Conservation (phyloP, 805 yeast genomes). For the Metschnikowia continentalis region DNA sequence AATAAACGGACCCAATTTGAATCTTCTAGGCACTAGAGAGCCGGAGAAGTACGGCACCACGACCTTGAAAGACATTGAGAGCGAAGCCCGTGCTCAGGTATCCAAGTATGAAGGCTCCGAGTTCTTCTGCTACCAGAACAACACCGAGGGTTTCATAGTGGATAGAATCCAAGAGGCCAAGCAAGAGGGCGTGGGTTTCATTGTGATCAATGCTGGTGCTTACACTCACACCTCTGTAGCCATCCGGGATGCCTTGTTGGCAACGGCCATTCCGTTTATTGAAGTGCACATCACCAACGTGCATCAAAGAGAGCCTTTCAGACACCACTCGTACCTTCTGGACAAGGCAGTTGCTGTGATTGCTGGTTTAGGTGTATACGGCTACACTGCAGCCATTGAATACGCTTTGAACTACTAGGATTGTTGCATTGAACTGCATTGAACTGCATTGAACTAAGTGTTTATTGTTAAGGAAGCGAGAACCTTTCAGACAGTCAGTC, state of each 20-base stretch:
- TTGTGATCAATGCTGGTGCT: slow-evolving; percentile 50
- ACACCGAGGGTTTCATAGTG: slow-evolving; percentile 44
- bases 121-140: slow-evolving; percentile 37
- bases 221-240: slow-evolving; percentile 51
- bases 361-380: slow-evolving; percentile 40
- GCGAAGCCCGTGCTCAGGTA: slow-evolving; percentile 32
- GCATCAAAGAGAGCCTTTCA: slow-evolving; percentile 48
- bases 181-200: slow-evolving; percentile 39
- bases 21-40: slow-evolving; percentile 40
- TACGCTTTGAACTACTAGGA: slow-evolving; percentile 35
- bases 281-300: slow-evolving; percentile 51
- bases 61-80: slow-evolving; percentile 40
- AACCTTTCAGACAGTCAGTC: neutral
- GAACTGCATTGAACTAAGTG: too few relatives aligned
- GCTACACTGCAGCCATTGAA: slow-evolving; percentile 39
- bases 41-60: slow-evolving; percentile 51
- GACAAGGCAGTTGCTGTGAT: slow-evolving; percentile 47
- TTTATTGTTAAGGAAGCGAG: neutral
- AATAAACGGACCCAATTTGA: slow-evolving; percentile 48
- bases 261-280: slow-evolving; percentile 46
- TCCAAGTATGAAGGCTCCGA: slow-evolving; percentile 29
- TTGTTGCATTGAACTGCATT: neutral
- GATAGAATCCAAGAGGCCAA: slow-evolving; percentile 47
- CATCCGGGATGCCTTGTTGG: slow-evolving; percentile 46
- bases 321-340: slow-evolving; percentile 46